phyloP scores from a whole-genome alignment of 352 stramenopile species.

The Blastocystis sp. region DNA sequence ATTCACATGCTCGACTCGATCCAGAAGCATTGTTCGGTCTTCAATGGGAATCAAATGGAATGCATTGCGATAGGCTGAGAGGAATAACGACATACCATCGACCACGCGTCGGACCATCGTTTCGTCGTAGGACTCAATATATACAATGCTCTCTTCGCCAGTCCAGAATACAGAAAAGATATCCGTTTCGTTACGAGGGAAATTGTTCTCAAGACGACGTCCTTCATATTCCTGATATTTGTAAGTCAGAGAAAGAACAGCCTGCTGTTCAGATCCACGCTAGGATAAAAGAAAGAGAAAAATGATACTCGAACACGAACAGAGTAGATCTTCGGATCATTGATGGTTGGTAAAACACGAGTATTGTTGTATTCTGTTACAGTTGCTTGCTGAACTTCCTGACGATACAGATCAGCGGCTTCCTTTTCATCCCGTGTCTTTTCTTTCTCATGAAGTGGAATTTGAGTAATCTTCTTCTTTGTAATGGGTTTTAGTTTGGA shows the following conservation, averaged over 20 bases:
- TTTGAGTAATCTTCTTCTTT: conserved; percentile 11
- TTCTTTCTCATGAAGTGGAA: neutral
- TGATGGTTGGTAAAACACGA: conserved; percentile 32
- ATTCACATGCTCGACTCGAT: neutral
- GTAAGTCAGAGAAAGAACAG: conserved; percentile 37
- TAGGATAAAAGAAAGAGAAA: neutral
- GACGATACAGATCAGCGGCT: neutral
- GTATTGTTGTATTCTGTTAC: conserved; percentile 9
- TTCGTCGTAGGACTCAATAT: conserved; percentile 53
- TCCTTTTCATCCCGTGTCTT: neutral
- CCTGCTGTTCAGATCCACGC: conserved; percentile 46
- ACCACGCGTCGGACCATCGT: conserved; percentile 44
- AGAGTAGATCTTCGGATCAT: conserved; percentile 40
- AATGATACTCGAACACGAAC: conserved; percentile 7
- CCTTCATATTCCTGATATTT: conserved; percentile 53
- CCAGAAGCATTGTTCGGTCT: conserved; percentile 16
- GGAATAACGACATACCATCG: conserved; percentile 29
- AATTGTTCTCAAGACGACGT: neutral
- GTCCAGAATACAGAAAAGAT: conserved; percentile 43
- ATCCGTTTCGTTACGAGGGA: conserved; percentile 37
- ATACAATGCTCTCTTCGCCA: conserved; percentile 34
- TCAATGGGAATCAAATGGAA: conserved; percentile 52
- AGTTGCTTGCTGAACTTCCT: conserved; percentile 13
- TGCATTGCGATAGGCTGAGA: conserved; percentile 22
- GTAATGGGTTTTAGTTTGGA: neutral